phyloP scores from a whole-genome alignment of 345 rosid genomes.

The Turnera subulata region DNA sequence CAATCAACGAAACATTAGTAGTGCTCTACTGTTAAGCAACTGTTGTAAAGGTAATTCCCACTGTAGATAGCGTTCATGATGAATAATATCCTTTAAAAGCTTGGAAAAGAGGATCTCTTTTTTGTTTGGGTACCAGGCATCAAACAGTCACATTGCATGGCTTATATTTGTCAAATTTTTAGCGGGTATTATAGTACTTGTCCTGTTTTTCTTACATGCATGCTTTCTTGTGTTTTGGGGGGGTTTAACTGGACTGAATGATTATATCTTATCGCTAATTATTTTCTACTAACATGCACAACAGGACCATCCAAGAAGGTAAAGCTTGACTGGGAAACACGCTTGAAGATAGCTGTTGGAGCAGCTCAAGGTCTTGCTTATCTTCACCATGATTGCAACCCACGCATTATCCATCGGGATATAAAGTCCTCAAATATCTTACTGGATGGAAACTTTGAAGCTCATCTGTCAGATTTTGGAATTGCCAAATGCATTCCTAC shows the following conservation, averaged over 20 bases:
- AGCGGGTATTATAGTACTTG: no score
- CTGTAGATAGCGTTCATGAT: no score
- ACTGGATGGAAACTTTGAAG: conserved; percentile 77
- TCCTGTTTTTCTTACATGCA: no score
- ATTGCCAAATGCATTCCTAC: conserved; percentile 82
- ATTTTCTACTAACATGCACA: not conserved
- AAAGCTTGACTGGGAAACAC: conserved; percentile 91
- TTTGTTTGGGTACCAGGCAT: no score
- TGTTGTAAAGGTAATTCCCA: no score
- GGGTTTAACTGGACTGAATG: not conserved
- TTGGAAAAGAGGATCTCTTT: no score
- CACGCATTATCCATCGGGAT: conserved; percentile 85
- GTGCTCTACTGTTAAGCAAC: no score
- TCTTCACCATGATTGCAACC: conserved; percentile 96
- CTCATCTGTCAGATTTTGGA: conserved; percentile 89
- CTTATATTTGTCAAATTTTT: no score
- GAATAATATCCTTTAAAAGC: no score
- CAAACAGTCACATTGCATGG: no score
- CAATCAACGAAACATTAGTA: no score
- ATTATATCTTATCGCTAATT: not conserved
- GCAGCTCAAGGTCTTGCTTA: conserved; percentile 95
- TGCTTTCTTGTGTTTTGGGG: no score
- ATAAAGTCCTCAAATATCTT: conserved; percentile 91
- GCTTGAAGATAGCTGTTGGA: conserved; percentile 82
- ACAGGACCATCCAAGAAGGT: conserved; percentile 75